A percentile compares a stretch with the other conserved stretches of the same genome.
phyloP scores from a whole-genome alignment of 192 early-diverging fungal species.

The Glomus cerebriforme region DNA sequence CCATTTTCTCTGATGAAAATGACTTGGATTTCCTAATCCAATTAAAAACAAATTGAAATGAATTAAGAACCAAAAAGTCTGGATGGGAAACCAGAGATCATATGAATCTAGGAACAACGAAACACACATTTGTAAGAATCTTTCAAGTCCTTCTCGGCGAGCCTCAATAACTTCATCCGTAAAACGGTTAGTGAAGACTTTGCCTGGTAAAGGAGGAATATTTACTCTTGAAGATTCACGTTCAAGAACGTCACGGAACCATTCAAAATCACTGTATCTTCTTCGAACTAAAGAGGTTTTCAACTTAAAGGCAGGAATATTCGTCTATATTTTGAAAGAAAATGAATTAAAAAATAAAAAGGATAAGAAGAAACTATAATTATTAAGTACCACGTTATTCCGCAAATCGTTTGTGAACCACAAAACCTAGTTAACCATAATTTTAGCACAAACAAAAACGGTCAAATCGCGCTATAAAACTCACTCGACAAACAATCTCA shows the following conservation, averaged over 20 bases:
- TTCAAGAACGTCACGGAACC: slow-evolving; percentile 94
- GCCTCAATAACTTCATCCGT: slow-evolving; percentile 94
- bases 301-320: slow-evolving; percentile 95
- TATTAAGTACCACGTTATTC: neutral
- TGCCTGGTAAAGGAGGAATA: slow-evolving; percentile 94
- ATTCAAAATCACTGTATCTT: slow-evolving; percentile 98
- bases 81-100: neutral
- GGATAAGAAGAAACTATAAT: neutral
- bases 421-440: neutral
- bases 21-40: no score
- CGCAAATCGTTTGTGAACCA: neutral
- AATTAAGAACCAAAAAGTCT: no score
- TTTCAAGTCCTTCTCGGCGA: slow-evolving; percentile 85
- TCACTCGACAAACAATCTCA: slow-evolving; percentile 89
- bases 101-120: neutral
- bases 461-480: slow-evolving; percentile 25
- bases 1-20: neutral
- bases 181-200: slow-evolving; percentile 95
- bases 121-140: slow-evolving; percentile 93
- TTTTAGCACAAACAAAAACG: neutral
- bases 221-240: slow-evolving; percentile 90
- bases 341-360: slow-evolving; percentile 25
- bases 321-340: slow-evolving; percentile 63
- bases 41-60: no score
- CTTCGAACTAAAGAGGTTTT: slow-evolving; percentile 81